These are phyloP conservation scores for Fusarium sp. DNA, from an alignment of 2,329 filamentous ascomycete genomes.

Conservation along the genomic window DNA sequence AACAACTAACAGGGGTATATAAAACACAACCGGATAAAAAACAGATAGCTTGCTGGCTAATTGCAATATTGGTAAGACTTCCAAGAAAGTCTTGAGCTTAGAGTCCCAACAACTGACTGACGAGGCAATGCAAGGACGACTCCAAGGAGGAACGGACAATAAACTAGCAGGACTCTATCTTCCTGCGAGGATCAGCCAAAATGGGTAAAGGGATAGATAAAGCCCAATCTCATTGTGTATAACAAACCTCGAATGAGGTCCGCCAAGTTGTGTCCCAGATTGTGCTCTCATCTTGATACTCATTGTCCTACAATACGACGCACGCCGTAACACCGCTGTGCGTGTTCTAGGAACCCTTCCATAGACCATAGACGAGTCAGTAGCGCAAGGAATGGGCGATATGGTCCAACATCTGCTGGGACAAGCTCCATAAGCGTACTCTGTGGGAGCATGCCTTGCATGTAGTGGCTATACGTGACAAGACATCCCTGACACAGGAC, in stretches of 20 bases:
- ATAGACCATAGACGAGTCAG: constrained; percentile 39
- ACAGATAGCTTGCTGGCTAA: constrained; percentile 2
- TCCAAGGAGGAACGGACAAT: background rate
- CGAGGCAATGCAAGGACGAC: constrained; percentile 1
- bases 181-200: constrained; percentile 30
- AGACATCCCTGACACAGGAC: constrained; percentile 45
- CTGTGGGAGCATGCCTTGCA: constrained; percentile 35
- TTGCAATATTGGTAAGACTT: constrained; percentile 1
- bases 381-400: constrained; percentile 39
- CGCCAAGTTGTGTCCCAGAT: background rate
- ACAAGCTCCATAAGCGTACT: constrained; percentile 35
- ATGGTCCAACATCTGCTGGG: constrained; percentile 33
- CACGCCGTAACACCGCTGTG: constrained; percentile 44
- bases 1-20: constrained; percentile 21
- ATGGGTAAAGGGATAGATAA: constrained; percentile 1
- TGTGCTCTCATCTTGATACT: background rate
- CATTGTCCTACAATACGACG: constrained; percentile 25
- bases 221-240: background rate
- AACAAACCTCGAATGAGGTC: background rate
- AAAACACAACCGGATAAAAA: constrained; percentile 4
- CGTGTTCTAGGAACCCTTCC: constrained; percentile 41
- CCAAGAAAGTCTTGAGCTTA: background rate
- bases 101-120: background rate
- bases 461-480: constrained; percentile 37
- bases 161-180: background rate